These are phyloP conservation scores for Candida gorgasii DNA, from an alignment of 805 yeast species.

Conservation along the genomic window DNA sequence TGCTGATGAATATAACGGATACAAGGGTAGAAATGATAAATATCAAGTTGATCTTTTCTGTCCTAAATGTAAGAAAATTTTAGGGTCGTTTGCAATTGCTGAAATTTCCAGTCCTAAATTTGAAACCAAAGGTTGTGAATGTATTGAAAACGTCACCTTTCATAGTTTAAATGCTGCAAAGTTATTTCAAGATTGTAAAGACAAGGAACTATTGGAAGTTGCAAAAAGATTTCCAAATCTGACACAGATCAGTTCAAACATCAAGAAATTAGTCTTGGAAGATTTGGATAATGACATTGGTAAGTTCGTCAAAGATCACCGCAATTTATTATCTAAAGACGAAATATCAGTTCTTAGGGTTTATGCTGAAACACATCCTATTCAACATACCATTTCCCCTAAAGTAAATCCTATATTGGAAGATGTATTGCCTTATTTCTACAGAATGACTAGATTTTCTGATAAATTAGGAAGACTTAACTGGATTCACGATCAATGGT, in stretches of 20 bases:
- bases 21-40: not conserved
- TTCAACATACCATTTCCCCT: not conserved
- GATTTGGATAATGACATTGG: not conserved
- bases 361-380: slow-evolving; percentile 1
- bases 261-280: slow-evolving; percentile 1
- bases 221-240: slow-evolving; percentile 1
- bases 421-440: not conserved
- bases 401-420: not conserved
- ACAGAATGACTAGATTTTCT: not conserved
- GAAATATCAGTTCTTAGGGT: not conserved
- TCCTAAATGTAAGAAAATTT: slow-evolving; percentile 1
- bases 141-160: not conserved
- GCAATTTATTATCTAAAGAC: not conserved
- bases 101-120: not conserved
- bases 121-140: not conserved
- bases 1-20: not conserved
- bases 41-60: not conserved
- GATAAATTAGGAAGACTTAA: not conserved
- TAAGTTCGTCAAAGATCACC: not conserved
- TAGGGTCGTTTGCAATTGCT: not conserved
- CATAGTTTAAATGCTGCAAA: not conserved
- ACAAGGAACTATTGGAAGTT: not conserved
- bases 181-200: not conserved
- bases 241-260: not conserved
- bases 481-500: not conserved